Base-by-base conservation (phyloP, 108 stramenopile species). In the Stephanodiscus triporus region DNA sequence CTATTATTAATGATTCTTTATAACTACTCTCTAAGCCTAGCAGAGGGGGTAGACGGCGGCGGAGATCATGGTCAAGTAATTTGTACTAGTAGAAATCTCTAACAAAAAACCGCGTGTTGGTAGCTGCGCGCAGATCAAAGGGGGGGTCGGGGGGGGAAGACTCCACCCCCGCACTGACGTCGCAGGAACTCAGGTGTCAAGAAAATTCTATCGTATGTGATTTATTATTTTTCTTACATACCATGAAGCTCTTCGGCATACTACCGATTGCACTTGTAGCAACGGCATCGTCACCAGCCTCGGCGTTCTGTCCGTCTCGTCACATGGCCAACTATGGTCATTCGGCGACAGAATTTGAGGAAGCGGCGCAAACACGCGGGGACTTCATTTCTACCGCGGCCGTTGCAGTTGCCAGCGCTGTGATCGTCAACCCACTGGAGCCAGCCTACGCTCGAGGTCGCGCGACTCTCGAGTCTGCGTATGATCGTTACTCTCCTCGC, bases 401-500 rank as follows among this genome's bases (percentile, higher is more conserved):
- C 20, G 49, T 73, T n/a, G 63, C 70, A 17, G 27, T 71, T 30
- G 23, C 64, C 47, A 36, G 78, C 43, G 68, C 59, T 49, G 73
- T 56, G 6, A 29, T 73, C 22, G 17, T 65, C 34, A 42, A 49
- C 14, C 49, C 73, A 11, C 36, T 76, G 10, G 60, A 80, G 51
- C 86, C 85, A 7, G 86, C 86, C 29, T 55, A 58, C 42, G 91
- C 91, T 16, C 48, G 89, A 68, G 93, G 93, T 22, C 58, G 89
- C 24, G 93, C 90, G 0, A 91, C 89, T n/a, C 69, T 94, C 10
- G 93, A 94, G 34, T 63, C 83, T 50, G 78, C 89, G 6, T 91
- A 88, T 45, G 90, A 91, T 51, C 86, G 89, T 14, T 94, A 94
- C 72, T 63, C 80, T 37, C 88, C 89, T 26, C 80, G 93, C n/a